phyloP scores from a whole-genome alignment of 1,284 basidiomycete genomes.

The Xerocomus nothofagi region DNA sequence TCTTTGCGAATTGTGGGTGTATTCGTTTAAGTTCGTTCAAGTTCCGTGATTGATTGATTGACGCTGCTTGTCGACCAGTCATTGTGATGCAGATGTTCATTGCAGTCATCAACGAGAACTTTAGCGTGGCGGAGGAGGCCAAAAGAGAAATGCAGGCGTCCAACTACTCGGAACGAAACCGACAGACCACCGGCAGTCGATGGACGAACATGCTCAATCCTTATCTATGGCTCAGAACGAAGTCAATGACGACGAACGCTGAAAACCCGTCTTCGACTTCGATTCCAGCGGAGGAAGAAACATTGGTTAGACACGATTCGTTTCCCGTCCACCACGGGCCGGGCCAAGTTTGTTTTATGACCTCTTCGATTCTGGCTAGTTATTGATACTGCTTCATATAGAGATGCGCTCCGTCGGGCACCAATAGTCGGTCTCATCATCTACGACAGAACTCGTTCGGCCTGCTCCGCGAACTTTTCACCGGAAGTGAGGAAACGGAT shows the following conservation, averaged over 20 bases:
- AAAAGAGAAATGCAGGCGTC: slow-evolving; percentile 84
- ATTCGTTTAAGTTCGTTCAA: neutral
- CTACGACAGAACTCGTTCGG: slow-evolving; percentile 57
- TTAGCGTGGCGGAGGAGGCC: slow-evolving; percentile 88
- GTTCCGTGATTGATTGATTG: neutral
- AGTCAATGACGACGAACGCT: slow-evolving; percentile 72
- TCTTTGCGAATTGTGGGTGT: slow-evolving; percentile 87
- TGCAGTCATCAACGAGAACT: slow-evolving; percentile 98
- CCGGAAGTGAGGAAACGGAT: slow-evolving; percentile 55
- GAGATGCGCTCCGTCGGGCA: slow-evolving; percentile 12
- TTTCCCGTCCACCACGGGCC: slow-evolving; percentile 37
- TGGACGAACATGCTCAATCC: slow-evolving; percentile 87
- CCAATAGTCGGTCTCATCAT: slow-evolving; percentile 40
- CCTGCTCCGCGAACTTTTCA: slow-evolving; percentile 64
- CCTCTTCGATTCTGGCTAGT: neutral
- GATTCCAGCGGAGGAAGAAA: slow-evolving; percentile 75
- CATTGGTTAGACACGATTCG: slow-evolving; percentile 63
- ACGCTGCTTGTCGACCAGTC: slow-evolving; percentile 48
- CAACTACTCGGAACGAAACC: slow-evolving; percentile 60
- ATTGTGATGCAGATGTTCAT: slow-evolving; percentile 98
- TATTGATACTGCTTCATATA: slow-evolving; percentile 13
- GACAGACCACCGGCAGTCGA: slow-evolving; percentile 49
- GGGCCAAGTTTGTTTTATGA: slow-evolving; percentile 26
- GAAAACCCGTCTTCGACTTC: slow-evolving; percentile 71
- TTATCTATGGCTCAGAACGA: slow-evolving; percentile 78